Conservation (phyloP, 768 basidiomycete species). For the Pleurotus pulmonarius region DNA sequence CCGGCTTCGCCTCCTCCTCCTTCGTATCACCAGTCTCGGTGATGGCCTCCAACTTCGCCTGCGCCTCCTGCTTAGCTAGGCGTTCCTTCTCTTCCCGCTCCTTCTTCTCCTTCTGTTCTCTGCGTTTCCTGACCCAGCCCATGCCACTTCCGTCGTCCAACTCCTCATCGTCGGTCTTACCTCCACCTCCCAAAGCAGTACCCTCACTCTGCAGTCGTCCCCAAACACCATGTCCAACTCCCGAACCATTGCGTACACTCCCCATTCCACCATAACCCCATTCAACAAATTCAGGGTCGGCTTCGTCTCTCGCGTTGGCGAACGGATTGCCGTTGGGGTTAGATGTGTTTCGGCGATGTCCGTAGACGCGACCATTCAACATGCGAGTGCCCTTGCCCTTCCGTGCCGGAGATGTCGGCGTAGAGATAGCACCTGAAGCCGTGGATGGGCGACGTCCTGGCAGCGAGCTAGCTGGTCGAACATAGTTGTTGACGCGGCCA, state of each 20-base stretch:
- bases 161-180: conserved; percentile 34
- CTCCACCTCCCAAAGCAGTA: conserved; percentile 12
- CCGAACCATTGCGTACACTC: conserved; percentile 41
- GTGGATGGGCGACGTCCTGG: not conserved
- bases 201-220: conserved; percentile 29
- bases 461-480: conserved; percentile 15
- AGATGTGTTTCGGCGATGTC: conserved; percentile 32
- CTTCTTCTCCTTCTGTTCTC: conserved; percentile 55
- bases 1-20: conserved; percentile 6
- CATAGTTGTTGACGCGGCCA: not conserved
- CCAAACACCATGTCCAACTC: conserved; percentile 28
- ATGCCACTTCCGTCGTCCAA: conserved; percentile 85
- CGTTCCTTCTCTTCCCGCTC: conserved; percentile 38
- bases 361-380: conserved; percentile 87
- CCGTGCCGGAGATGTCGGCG: conserved; percentile 17
- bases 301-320: conserved; percentile 54
- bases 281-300: conserved; percentile 83
- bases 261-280: conserved; percentile 93
- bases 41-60: conserved; percentile 18
- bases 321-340: conserved; percentile 49
- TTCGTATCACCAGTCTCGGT: conserved; percentile 12
- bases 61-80: conserved; percentile 28
- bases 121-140: conserved; percentile 71
- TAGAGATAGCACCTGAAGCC: not conserved
- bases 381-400: conserved; percentile 49